Base-by-base conservation (phyloP, 306 rosid genomes). In the Pachyrhizus erosus region DNA sequence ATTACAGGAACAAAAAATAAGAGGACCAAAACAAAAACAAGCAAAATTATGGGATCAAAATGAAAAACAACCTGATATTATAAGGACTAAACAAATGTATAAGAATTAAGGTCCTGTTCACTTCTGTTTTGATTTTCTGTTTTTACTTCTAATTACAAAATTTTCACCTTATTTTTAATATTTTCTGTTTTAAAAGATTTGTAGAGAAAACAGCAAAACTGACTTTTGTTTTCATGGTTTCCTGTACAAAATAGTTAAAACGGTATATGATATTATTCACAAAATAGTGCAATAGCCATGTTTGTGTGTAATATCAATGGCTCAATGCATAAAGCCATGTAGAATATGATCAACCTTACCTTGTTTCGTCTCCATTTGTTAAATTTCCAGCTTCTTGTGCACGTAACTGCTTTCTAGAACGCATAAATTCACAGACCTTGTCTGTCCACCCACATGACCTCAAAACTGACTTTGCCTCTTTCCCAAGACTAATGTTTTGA, bases 361-460 rank as follows among this genome's bases (percentile, higher is more conserved):
- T 89, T 67, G 83, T 80, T 73, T 89, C 94, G 58, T 91, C 82
- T 48, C 33, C 64, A 79, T 71, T 86, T 17, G 81, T 55, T 71
- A 73, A 75, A 74, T 77, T 75, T 70, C 84, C 91, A 8, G 80
- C 82, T 84, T 92, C 92, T 71, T 79, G 78, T 45, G 85, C 84
- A 65, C 81, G 74, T 69, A 88, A 76, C 86, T 89, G 88, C 90
- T 93, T 96, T 89, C 58, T 83, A 27, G 93, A 84, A 52, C 77
- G 76, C 98, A 96, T 92, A 82, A 75, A 92, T 61, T 75, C 88
- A 74, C 34, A 73, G 42, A 94, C 95, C 69, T 78, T 76, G 66
- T 92, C 94, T 20, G 79, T 40, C 98, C 98, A 96, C 55, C 97
- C 98, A 74, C 97, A 91, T 52, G 97, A 89, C 67, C 71, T 86